Evolutionary conservation across 148 eudicot genomes (phyloP).

Genomic region (Rhododendron griersonianum): DNA sequence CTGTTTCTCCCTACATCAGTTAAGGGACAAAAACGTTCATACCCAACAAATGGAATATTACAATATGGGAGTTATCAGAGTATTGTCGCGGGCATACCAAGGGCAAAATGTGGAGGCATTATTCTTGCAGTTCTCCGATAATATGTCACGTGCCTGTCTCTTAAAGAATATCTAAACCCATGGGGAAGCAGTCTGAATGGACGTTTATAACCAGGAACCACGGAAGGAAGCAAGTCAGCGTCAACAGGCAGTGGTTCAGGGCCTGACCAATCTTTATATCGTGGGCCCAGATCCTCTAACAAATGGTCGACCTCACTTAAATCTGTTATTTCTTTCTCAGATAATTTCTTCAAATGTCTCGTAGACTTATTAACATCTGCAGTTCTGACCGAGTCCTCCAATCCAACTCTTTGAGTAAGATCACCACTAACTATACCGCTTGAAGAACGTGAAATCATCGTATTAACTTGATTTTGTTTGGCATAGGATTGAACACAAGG

Average conservation of each 20-base stretch:
- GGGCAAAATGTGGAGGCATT: slow-evolving; percentile 89
- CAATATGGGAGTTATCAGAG: not conserved
- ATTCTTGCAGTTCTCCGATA: slow-evolving; percentile 62
- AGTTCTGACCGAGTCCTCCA: slow-evolving; percentile 1
- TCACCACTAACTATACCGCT: slow-evolving; percentile 11
- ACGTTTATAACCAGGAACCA: slow-evolving; percentile 56
- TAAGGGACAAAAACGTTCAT: slow-evolving; percentile 9
- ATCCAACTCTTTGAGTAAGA: slow-evolving; percentile 7
- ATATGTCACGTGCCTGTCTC: slow-evolving; percentile 57
- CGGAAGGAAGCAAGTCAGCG: slow-evolving; percentile 84
- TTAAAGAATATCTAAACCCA: slow-evolving; percentile 47
- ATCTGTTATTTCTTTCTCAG: slow-evolving; percentile 54
- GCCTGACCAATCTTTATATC: slow-evolving; percentile 85
- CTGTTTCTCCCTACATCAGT: slow-evolving; percentile 71
- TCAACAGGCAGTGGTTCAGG: slow-evolving; percentile 77
- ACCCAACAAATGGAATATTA: not conserved
- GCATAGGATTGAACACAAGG: slow-evolving; percentile 65
- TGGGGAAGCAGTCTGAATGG: slow-evolving; percentile 88
- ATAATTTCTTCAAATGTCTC: slow-evolving; percentile 26
- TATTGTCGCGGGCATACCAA: slow-evolving; percentile 45
- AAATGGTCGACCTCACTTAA: slow-evolving; percentile 53
- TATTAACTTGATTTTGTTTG: slow-evolving; percentile 26
- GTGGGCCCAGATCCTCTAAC: slow-evolving; percentile 75
- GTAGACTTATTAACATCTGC: slow-evolving; percentile 17
- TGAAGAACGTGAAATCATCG: slow-evolving; percentile 15